These are phyloP conservation scores for Eimeria praecox DNA, from an alignment of 169 alveolate genomes.

Conservation along the genomic window DNA sequence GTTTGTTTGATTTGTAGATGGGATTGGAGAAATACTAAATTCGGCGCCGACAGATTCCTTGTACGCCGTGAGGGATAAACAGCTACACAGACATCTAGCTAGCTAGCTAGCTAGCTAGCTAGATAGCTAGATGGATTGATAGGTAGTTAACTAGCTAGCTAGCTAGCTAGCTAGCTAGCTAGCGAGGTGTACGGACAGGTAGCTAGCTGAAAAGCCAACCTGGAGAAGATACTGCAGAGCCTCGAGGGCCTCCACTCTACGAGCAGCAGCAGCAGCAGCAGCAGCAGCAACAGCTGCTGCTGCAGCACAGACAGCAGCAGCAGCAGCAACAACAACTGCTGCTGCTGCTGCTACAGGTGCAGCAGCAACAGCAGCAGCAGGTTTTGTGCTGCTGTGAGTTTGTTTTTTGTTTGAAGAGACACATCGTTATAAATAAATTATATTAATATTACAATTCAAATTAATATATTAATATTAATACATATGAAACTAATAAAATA, in stretches of 20 bases:
- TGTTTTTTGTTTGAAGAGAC: background rate
- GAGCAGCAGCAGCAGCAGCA: background rate
- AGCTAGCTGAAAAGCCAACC: background rate
- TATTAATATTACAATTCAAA: no score
- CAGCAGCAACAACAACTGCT: background rate
- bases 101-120: background rate
- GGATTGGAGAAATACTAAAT: constrained; percentile 78
- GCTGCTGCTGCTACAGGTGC: background rate
- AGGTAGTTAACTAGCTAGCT: background rate
- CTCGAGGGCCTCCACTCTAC: background rate
- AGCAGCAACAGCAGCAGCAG: constrained; percentile 13
- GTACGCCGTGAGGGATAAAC: constrained; percentile 33
- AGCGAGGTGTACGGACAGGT: background rate
- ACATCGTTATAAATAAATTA: no score
- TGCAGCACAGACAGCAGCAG: constrained; percentile 3
- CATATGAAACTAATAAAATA: no score
- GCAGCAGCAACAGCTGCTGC: background rate
- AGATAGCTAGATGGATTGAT: constrained; percentile 11
- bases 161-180: background rate
- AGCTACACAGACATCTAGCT: background rate
- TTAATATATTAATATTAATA: no score
- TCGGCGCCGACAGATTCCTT: constrained; percentile 54
- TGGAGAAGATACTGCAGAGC: background rate
- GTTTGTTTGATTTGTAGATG: background rate
- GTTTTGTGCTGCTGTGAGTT: background rate